Conservation (phyloP, 352 stramenopile genomes). For the Phytopythium kandeliae region DNA sequence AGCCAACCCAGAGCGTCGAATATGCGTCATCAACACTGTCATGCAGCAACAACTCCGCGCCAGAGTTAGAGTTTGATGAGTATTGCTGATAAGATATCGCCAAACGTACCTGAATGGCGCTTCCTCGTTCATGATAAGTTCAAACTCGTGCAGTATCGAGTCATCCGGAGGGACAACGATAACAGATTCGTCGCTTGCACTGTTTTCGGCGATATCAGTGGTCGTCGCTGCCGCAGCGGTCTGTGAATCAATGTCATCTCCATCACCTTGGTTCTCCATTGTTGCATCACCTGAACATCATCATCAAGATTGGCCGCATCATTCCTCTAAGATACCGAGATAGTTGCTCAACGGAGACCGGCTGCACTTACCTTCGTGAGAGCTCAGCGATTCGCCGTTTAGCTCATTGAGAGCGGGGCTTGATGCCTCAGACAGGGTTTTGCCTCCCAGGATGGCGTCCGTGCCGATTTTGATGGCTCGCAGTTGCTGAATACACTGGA, state of each 20-base stretch:
- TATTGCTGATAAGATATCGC: not conserved
- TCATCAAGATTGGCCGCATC: not conserved
- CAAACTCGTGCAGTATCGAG: constrained; percentile 53
- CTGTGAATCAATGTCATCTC: too few relatives aligned
- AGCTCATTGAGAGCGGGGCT: not conserved
- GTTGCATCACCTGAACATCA: not conserved
- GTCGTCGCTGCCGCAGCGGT: not conserved
- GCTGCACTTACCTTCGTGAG: constrained; percentile 7
- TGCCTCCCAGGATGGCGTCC: constrained; percentile 37
- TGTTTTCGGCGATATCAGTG: constrained; percentile 7
- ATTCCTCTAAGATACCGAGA: not conserved
- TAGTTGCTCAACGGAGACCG: not conserved
- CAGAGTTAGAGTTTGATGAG: not conserved
- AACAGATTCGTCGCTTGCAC: constrained; percentile 3
- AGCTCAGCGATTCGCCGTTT: not conserved
- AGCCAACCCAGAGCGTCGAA: constrained; percentile 58
- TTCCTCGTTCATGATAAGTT: constrained; percentile 69
- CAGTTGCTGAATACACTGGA: constrained; percentile 72
- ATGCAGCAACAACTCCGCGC: not conserved
- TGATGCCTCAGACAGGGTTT: constrained; percentile 4
- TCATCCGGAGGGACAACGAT: constrained; percentile 36
- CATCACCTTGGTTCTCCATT: not conserved
- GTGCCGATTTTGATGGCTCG: constrained; percentile 74
- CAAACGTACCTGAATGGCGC: constrained; percentile 52
- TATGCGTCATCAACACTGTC: constrained; percentile 61